Conservation (phyloP, 2,329 filamentous ascomycete species). For the Clonostachys rosea region DNA sequence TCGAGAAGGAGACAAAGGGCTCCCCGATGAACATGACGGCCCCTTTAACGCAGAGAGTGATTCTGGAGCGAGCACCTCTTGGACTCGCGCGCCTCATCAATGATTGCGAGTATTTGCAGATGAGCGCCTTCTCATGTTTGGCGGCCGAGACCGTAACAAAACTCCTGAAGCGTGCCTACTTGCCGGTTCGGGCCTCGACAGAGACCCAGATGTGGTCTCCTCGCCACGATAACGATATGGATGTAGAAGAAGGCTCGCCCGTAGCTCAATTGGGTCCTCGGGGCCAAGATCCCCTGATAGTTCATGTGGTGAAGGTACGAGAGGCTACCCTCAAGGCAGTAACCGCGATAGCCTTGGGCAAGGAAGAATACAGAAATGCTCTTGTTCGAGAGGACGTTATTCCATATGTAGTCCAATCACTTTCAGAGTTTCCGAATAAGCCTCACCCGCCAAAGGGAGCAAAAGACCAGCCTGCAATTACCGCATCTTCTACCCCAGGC, state of each 20-base stretch:
- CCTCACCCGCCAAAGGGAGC: conserved; percentile 35
- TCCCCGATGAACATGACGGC: conserved; percentile 7
- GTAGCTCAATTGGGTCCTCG: conserved; percentile 49
- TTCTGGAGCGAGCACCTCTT: conserved; percentile 68
- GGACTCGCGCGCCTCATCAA: conserved; percentile 75
- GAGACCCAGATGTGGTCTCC: conserved; percentile 32
- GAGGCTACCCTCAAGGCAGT: conserved; percentile 74
- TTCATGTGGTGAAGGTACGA: conserved; percentile 70
- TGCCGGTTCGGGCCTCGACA: conserved; percentile 26
- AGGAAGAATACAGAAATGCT: conserved; percentile 78
- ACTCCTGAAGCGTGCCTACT: conserved; percentile 46
- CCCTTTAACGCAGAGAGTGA: conserved; percentile 15
- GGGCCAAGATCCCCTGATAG: conserved; percentile 56
- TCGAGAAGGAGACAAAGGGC: conserved; percentile 34
- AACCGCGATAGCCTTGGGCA: conserved; percentile 74
- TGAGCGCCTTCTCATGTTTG: conserved; percentile 67
- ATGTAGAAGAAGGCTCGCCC: conserved; percentile 21
- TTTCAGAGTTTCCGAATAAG: conserved; percentile 52
- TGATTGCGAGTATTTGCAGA: conserved; percentile 76
- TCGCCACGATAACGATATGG: conserved; percentile 23
- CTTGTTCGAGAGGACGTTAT: conserved; percentile 80
- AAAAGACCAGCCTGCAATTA: conserved; percentile 24
- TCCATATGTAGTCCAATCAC: conserved; percentile 77
- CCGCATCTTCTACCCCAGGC: conserved; percentile 22
- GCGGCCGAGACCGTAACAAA: conserved; percentile 36